These are phyloP conservation scores for Simplicillium sp. DNA, from an alignment of 2,329 filamentous ascomycete species.

Conservation along the genomic window DNA sequence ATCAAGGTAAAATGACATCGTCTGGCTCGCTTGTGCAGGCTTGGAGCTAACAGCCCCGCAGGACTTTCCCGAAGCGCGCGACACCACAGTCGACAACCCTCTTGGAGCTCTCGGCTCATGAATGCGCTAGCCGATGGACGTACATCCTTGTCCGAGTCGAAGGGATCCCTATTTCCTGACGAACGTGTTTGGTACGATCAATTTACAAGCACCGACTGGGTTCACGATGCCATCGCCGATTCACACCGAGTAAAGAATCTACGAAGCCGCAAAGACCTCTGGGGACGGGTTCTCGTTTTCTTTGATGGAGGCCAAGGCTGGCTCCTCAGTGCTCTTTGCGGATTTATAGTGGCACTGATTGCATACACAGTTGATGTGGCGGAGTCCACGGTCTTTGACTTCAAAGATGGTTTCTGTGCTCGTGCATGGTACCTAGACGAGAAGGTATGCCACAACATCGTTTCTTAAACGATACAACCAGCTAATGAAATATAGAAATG, in stretches of 20 bases:
- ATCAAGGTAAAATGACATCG: slow-evolving; percentile 26
- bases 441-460: slow-evolving; percentile 35
- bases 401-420: slow-evolving; percentile 80
- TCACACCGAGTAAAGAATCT: slow-evolving; percentile 81
- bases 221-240: slow-evolving; percentile 93
- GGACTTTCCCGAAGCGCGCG: slow-evolving; percentile 28
- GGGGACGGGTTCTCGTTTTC: slow-evolving; percentile 65
- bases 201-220: slow-evolving; percentile 96
- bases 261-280: slow-evolving; percentile 71
- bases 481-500: slow-evolving; percentile 28
- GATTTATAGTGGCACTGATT: slow-evolving; percentile 71
- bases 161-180: slow-evolving; percentile 59
- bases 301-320: slow-evolving; percentile 89
- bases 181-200: slow-evolving; percentile 98
- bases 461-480: slow-evolving; percentile 2
- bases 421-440: slow-evolving; percentile 64
- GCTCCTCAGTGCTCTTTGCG: slow-evolving; percentile 86
- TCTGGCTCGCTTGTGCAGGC: too few species aligned
- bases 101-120: slow-evolving; percentile 51
- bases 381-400: slow-evolving; percentile 78
- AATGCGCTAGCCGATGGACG: slow-evolving; percentile 51
- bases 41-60: slow-evolving; percentile 8
- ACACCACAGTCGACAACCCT: slow-evolving; percentile 48
- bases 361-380: slow-evolving; percentile 86
- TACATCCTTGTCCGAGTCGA: slow-evolving; percentile 53